Conservation (phyloP, 306 rosid genomes). For the Vicia sativa region DNA sequence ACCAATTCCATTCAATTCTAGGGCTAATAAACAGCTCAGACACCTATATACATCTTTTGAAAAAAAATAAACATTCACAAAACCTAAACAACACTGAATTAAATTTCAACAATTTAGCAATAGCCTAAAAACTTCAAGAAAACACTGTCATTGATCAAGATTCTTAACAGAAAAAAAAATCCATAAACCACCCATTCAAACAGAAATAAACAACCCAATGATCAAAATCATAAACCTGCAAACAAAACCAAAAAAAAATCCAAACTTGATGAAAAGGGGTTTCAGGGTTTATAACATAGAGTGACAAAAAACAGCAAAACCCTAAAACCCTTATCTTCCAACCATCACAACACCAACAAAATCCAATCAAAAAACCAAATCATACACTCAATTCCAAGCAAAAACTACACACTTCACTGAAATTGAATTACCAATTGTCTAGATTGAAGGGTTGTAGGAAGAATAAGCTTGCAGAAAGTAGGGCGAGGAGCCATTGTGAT, state of each 20-base stretch:
- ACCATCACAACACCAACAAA: slow-evolving; percentile 21
- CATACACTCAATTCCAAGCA: slow-evolving; percentile 21
- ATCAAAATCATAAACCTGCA: neutral
- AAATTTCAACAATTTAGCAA: neutral
- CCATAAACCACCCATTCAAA: neutral
- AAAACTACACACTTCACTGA: neutral
- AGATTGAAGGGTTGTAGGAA: slow-evolving; percentile 62
- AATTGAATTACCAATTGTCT: slow-evolving; percentile 68
- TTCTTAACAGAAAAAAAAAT: neutral
- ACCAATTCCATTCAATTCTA: slow-evolving; percentile 10
- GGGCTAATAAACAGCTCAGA: slow-evolving; percentile 6
- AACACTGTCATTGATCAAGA: neutral
- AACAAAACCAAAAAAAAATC: neutral
- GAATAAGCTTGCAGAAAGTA: slow-evolving; percentile 75
- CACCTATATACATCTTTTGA: neutral
- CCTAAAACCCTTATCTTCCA: slow-evolving; percentile 6
- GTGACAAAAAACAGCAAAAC: neutral
- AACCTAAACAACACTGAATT: slow-evolving; percentile 13
- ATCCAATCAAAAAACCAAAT: slow-evolving; percentile 4
- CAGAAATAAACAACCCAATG: neutral
- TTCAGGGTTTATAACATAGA: neutral
- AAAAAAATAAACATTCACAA: neutral
- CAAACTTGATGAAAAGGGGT: slow-evolving; percentile 18
- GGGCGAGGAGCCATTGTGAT: slow-evolving; percentile 64
- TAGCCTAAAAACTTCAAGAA: neutral